Base-by-base conservation (phyloP, 345 rosid genomes). In the Eucalyptus microcorys region DNA sequence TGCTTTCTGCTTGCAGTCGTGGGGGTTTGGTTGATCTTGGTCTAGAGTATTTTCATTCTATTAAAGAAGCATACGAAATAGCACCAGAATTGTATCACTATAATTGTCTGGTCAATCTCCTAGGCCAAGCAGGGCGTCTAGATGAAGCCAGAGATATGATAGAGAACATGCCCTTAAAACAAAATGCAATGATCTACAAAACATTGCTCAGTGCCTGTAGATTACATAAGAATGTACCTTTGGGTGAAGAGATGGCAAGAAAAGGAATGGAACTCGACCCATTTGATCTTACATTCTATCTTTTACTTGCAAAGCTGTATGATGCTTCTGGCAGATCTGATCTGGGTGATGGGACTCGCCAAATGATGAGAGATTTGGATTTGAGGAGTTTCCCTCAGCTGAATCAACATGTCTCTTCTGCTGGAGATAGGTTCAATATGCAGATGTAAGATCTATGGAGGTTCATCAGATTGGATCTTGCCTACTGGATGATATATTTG, bases 171-270 rank as follows among this genome's bases (percentile, higher is more conserved):
- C 93, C 94, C 24, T 79, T 91, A 55, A 92, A 50, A 87, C 94
- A 94, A 86, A 86, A 94, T 91, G 93, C 92, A 59, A 40, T 88
- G 88, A 91, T 95, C 87, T 94, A 94, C 94, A 95, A 93, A 89
- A 93, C 94, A 43, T 11, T 95, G 89, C 86, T 96, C 81, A 88
- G 92, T 71, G 94, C 95, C 87, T 95, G 96, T 92, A 92, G 90
- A 87, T 87, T 90, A 83, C 94, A 94, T 79, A 89, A 89, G 89
- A 94, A 93, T 85, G 86, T 95, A 64, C 89, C 93, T 86, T 90
- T 95, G 8, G 97, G 95, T 30, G 97, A 96, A 94, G 95, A 95
- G 71, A 91, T 94, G 91, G 97, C 97, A 32, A 93, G 93, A 92
- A 89, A 90, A 87, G 97, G 96, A 53, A 93, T 95, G 32, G 92